These are phyloP conservation scores for Metarhizium album DNA, from an alignment of 2,329 filamentous ascomycete species.

Conservation along the genomic window DNA sequence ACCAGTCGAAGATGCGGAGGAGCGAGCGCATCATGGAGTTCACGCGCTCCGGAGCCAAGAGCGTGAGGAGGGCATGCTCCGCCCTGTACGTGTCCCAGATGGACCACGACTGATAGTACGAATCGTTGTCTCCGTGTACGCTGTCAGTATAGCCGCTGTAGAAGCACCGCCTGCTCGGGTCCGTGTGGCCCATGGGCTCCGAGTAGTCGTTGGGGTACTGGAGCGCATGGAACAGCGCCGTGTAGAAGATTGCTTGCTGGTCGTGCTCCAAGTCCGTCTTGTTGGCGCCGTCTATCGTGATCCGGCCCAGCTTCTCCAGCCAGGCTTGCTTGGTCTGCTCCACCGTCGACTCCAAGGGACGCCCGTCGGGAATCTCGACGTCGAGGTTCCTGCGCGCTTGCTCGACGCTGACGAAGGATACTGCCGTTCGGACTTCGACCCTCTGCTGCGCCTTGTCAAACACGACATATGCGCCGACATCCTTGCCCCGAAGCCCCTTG, in stretches of 20 bases:
- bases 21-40: slow-evolving; percentile 36
- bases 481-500: slow-evolving; percentile 20
- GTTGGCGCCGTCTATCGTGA: slow-evolving; percentile 32
- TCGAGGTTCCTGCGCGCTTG: slow-evolving; percentile 34
- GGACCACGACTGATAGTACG: slow-evolving; percentile 39
- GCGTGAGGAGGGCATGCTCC: slow-evolving; percentile 32
- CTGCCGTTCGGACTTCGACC: slow-evolving; percentile 34
- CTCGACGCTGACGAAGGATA: slow-evolving; percentile 35
- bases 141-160: slow-evolving; percentile 37
- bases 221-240: slow-evolving; percentile 32
- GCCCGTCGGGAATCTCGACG: slow-evolving; percentile 26
- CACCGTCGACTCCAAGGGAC: slow-evolving; percentile 27
- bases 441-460: slow-evolving; percentile 19
- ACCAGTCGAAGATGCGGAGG: slow-evolving; percentile 34
- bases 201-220: slow-evolving; percentile 38
- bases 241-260: slow-evolving; percentile 34
- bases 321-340: slow-evolving; percentile 29
- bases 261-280: slow-evolving; percentile 28
- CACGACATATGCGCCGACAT: slow-evolving; percentile 29
- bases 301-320: slow-evolving; percentile 32
- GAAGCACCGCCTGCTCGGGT: slow-evolving; percentile 18
- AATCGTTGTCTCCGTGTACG: slow-evolving; percentile 28
- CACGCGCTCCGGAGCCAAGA: slow-evolving; percentile 34
- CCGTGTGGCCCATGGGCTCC: slow-evolving; percentile 23
- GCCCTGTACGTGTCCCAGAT: slow-evolving; percentile 40